Base-by-base conservation (phyloP, 805 yeast species). In the Candida boleticola region DNA sequence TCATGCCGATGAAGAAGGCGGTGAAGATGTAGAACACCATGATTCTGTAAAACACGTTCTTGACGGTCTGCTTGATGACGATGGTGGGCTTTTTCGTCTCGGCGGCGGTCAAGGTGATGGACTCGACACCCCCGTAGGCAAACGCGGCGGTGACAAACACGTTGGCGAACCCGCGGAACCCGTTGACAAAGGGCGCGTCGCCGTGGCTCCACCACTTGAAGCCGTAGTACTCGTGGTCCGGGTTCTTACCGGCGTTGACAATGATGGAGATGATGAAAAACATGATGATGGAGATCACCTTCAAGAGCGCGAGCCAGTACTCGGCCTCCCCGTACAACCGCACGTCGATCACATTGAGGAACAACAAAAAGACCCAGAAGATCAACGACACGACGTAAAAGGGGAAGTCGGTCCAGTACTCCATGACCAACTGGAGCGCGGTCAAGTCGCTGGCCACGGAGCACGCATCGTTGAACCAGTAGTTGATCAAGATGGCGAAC, bases 231-330 rank as follows among this genome's bases (percentile, higher is more conserved):
- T 61, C 64, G 39, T 66, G 60, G n/a, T 42, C 27, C 9, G 68
- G 65, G 48, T 79, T 80, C 37, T 80, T 81, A 33, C 85, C 85
- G 18, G 73, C 78, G 51, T 77, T 78, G 37, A 75, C 80, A 6
- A 79, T 71, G 43, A 81, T 62, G 42, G 82, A 73, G 39, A 79
- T 56, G 21, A 76, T 74, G 60, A 79, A 79, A 53, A 77, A 80
- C 5, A 80, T 79, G 9, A 76, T 46, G 30, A 81, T 73, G 14
- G 87, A 77, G 2, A 80, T 54, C 4, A 79, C 71, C 48, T 68
- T 69, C 39, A 68, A 55, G 16, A 64, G 31, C 21, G 73, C 68
- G 36, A 68, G 55, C 52, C 60, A 58, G 46, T 66, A 68, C 49
- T 69, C 74, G 18, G 67, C 58, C 46, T 68, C 73, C 43, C 73